phyloP scores from a whole-genome alignment of 176 grass and related monocot genomes.

The Phyllostachys edulis region DNA sequence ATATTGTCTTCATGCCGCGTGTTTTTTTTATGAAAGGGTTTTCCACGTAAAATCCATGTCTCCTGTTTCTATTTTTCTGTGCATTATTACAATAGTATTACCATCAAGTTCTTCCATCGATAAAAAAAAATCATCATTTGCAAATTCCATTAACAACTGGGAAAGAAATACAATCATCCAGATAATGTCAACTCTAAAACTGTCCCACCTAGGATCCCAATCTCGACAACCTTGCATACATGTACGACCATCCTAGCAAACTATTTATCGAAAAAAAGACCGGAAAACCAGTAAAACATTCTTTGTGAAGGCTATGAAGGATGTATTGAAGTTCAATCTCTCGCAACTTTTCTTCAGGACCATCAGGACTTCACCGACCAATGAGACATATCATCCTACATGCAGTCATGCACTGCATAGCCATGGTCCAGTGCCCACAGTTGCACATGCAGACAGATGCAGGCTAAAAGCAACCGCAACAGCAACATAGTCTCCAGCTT shows the following conservation, averaged over 20 bases:
- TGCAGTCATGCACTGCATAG: background rate
- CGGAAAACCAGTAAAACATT: background rate
- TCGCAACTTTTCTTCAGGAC: background rate
- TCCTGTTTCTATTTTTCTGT: no score
- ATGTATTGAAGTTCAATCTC: background rate
- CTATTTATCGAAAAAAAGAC: background rate
- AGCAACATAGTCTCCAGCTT: background rate
- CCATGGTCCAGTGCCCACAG: background rate
- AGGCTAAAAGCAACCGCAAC: constrained; percentile 3
- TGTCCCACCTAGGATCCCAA: background rate
- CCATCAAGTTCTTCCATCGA: background rate
- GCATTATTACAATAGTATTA: no score
- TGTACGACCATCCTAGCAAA: background rate
- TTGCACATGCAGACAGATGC: constrained; percentile 22
- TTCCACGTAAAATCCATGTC: no score
- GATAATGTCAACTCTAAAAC: background rate
- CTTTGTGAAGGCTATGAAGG: background rate
- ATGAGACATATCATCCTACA: background rate
- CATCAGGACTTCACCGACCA: background rate
- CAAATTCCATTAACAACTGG: background rate
- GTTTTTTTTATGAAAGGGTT: no score
- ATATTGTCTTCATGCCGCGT: no score
- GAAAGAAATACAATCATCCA: background rate
- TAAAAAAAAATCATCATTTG: background rate
- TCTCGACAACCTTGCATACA: background rate